Conservation (phyloP, 169 alveolate genomes). For the Cryptosporidium ubiquitum region DNA sequence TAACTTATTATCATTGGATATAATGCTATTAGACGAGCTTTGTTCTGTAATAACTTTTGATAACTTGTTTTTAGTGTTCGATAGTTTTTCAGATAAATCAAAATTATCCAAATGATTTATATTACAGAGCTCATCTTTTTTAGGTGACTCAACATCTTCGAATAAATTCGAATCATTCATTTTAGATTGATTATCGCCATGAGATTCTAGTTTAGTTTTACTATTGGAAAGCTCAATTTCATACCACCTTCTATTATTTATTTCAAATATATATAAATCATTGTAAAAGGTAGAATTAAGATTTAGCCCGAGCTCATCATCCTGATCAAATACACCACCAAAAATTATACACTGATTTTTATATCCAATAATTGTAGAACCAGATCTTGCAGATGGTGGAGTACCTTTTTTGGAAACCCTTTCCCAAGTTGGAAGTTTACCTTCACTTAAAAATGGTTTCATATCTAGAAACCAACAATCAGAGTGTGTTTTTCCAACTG, state of each 20-base stretch:
- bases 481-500: constrained; percentile 83
- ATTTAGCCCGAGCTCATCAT: constrained; percentile 82
- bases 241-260: constrained; percentile 75
- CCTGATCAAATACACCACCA: constrained; percentile 91
- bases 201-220: background rate
- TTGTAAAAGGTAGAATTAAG: constrained; percentile 82
- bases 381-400: constrained; percentile 78
- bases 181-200: background rate
- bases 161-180: background rate
- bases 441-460: constrained; percentile 75
- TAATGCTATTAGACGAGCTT: background rate
- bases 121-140: background rate
- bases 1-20: constrained; percentile 1
- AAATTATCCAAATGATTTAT: background rate
- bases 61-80: background rate
- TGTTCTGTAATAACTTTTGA: background rate
- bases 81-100: background rate
- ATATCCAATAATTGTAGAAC: constrained; percentile 82
- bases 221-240: constrained; percentile 5
- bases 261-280: constrained; percentile 82
- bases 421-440: constrained; percentile 60
- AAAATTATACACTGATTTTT: constrained; percentile 82
- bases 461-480: constrained; percentile 89
- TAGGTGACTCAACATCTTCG: background rate
- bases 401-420: constrained; percentile 37